Conservation (phyloP, 176 grass and related monocot genomes). For the Tuctoria greenei region DNA sequence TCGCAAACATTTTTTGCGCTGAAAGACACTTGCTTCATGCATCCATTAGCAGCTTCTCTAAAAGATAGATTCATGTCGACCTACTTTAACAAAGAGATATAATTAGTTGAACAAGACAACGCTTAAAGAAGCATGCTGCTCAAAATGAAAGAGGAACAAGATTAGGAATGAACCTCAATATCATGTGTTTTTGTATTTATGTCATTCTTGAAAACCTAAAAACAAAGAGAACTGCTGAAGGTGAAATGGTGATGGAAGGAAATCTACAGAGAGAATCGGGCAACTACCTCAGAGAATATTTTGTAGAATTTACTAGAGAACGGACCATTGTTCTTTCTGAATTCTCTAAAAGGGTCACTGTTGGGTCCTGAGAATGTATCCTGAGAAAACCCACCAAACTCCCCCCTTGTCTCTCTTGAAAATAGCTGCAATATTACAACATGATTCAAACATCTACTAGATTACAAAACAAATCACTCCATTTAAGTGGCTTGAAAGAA, state of each 20-base stretch:
- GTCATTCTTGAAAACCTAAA: constrained; percentile 79
- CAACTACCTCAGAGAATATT: constrained; percentile 90
- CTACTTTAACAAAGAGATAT: constrained; percentile 47
- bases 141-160: constrained; percentile 31
- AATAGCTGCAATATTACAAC: constrained; percentile 53
- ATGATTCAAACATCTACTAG: constrained; percentile 32
- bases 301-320: constrained; percentile 77
- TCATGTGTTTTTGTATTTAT: constrained; percentile 57
- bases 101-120: constrained; percentile 38
- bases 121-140: background rate
- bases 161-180: constrained; percentile 64
- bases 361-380: constrained; percentile 71
- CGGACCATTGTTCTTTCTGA: constrained; percentile 57
- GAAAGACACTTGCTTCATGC: constrained; percentile 63
- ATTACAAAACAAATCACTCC: constrained; percentile 22
- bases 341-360: constrained; percentile 77
- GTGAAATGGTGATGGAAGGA: background rate
- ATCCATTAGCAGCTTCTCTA: constrained; percentile 79
- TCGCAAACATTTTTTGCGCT: constrained; percentile 72
- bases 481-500: constrained; percentile 19
- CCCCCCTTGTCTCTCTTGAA: constrained; percentile 48
- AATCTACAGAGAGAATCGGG: background rate
- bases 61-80: constrained; percentile 80
- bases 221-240: constrained; percentile 41
- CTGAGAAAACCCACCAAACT: constrained; percentile 56